Percentiles rank a stretch among this genome's conserved stretches.
Evolutionary conservation across 176 grass and related monocot genomes (phyloP).

Genomic region (Triticum monococcum): DNA sequence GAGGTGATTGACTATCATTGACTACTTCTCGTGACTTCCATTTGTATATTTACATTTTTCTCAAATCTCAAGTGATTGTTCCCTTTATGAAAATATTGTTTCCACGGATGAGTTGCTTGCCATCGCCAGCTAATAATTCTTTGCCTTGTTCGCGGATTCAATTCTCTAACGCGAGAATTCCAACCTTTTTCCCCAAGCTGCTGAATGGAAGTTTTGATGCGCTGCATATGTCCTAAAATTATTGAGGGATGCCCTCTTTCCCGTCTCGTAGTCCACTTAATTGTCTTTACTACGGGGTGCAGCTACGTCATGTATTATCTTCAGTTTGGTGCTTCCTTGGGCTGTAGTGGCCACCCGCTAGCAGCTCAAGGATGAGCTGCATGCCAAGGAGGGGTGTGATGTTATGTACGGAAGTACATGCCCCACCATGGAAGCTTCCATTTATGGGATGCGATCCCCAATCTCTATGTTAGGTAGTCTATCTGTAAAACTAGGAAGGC

Average conservation of each 20-base stretch:
- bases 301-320: too few species aligned
- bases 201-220: background rate
- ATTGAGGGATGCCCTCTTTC: background rate
- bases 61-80: background rate
- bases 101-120: background rate
- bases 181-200: background rate
- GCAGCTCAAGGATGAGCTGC: too few species aligned
- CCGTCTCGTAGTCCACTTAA: too few species aligned
- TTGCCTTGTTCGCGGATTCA: background rate
- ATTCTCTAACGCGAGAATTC: background rate
- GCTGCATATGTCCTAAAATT: background rate
- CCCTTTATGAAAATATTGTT: background rate
- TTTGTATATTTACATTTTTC: slow-evolving; percentile 25
- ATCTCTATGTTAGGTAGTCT: too few species aligned
- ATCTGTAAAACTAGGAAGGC: too few species aligned
- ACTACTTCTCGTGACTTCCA: background rate
- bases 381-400: too few species aligned
- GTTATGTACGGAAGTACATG: too few species aligned
- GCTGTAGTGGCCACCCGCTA: too few species aligned
- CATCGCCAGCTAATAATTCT: background rate
- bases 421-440: too few species aligned
- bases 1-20: slow-evolving; percentile 52
- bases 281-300: background rate
- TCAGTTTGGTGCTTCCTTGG: too few species aligned
- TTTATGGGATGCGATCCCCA: too few species aligned